Base-by-base conservation (phyloP, 768 basidiomycete genomes). In the Auriculariales sp. region DNA sequence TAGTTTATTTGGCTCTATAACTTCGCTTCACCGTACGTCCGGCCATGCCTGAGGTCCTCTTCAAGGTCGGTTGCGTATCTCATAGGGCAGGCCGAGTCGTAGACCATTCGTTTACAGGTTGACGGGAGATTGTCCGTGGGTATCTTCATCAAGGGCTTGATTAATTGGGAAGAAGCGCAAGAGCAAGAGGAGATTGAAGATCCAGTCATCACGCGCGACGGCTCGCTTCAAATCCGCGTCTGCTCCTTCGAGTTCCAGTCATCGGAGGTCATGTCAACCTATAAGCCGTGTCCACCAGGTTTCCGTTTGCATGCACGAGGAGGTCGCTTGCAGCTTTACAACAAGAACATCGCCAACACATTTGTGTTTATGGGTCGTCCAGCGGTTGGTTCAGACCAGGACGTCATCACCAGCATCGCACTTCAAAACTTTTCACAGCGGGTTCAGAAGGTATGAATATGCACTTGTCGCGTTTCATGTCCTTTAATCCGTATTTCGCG, bases 51-150 rank as follows among this genome's bases (percentile, higher is more conserved):
- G n/a, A n/a, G n/a, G n/a, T n/a, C n/a, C n/a, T n/a, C n/a, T n/a
- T n/a, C n/a, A n/a, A n/a, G n/a, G n/a, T n/a, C n/a, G n/a, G n/a
- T n/a, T n/a, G n/a, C n/a, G n/a, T n/a, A n/a, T n/a, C n/a, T n/a
- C n/a, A n/a, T n/a, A n/a, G n/a, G n/a, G n/a, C n/a, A n/a, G n/a
- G n/a, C n/a, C n/a, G n/a, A n/a, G n/a, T n/a, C n/a, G n/a, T n/a
- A n/a, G n/a, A n/a, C n/a, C n/a, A 30, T 35, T 49, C 27, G 32
- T 27, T 22, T 36, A 4, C 32, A 82, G 81, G 74, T 75, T 1
- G 78, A 81, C 51, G 70, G 75, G 22, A 68, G 80, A 3, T 81
- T 82, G 54, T 63, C 77, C 1, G 61, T 80, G 24, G 79, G 77
- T 0, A 72, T 83, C 11, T 82, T 82, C 59, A 75, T 82, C 59